phyloP scores from a whole-genome alignment of 139 green algal genomes.

The Chlamydomonas schloesseri region DNA sequence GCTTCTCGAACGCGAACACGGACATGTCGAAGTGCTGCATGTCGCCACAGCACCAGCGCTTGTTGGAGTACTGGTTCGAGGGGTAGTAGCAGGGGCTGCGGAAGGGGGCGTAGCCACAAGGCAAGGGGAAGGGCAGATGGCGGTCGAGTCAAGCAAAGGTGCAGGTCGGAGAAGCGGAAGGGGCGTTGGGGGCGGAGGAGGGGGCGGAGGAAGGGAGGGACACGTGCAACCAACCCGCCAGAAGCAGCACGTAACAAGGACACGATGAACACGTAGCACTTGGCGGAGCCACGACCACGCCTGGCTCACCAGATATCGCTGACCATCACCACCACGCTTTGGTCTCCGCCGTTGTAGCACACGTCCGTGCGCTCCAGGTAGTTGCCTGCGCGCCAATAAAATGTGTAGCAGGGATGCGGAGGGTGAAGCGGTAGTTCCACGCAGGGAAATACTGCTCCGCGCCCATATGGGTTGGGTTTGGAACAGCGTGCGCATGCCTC shows the following conservation, averaged over 20 bases:
- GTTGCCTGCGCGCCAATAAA: background rate
- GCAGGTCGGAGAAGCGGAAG: background rate
- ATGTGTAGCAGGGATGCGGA: too few relatives aligned
- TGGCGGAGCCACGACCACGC: too few relatives aligned
- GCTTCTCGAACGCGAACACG: constrained; percentile 53
- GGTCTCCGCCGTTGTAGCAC: background rate
- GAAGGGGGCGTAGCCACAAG: background rate
- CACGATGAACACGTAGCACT: background rate
- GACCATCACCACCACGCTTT: constrained; percentile 22
- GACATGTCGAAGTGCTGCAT: constrained; percentile 53
- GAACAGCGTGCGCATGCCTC: too few relatives aligned
- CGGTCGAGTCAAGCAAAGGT: background rate
- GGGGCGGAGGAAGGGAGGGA: too few relatives aligned
- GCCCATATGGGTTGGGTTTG: background rate
- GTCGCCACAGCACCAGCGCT: constrained; percentile 55
- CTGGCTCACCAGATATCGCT: constrained; percentile 8
- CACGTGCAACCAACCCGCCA: too few relatives aligned
- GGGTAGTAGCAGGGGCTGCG: constrained; percentile 50
- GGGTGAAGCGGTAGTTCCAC: too few relatives aligned
- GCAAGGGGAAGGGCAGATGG: background rate
- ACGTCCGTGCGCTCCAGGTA: background rate
- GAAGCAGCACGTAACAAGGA: background rate
- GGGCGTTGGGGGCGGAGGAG: too few relatives aligned
- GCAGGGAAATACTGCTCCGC: too few relatives aligned
- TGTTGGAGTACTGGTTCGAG: constrained; percentile 58